Base-by-base conservation (phyloP, 768 basidiomycete species). In the Lactarius sp. region DNA sequence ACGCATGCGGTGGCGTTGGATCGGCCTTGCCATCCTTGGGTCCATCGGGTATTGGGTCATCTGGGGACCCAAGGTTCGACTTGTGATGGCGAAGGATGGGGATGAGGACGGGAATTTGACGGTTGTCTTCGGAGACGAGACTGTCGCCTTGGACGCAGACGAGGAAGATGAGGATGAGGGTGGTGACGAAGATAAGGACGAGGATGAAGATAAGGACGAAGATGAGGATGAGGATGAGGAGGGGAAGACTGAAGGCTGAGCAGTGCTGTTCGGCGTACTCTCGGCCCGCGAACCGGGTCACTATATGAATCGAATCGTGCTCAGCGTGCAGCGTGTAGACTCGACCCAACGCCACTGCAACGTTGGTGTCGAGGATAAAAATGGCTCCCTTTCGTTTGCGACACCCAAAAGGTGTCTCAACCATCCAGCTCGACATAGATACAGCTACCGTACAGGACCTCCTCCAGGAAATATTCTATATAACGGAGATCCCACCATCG, bases 331-430 rank as follows among this genome's bases (percentile, higher is more conserved):
- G 39, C 39, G 39, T 41, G 39, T 41, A 41, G 2, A 41, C 39
- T 27, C 27, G 27, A 27, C 39, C 39, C 6, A 6, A 22, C 31
- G 34, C 5, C 41, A 18, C 20, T 41, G 41, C 46, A 46, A 53
- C 51, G 36, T 52, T 33, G 39, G 18, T 16, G 9, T 31, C 31
- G 39, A 39, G n/a, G 18, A 2, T 33, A 49, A 42, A 18, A 37
- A 91, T 92, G 90, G 82, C 85, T 8, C 82, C 84, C 50, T 68
- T 96, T 44, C 87, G 94, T 31, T 77, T 98, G 3, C 83, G 94
- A 64, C 88, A 94, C 74, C 90, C 94, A 14, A 83, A 87, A 70
- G 94, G 94, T 36, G 84, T 91, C 34, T 78, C 86, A 8, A 92
- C 92, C 9, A 77, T 97, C 60, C 80, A 92, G 52, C 75, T 94